Evolutionary conservation across 345 rosid genomes (phyloP).

Genomic region (Brassica carinata): DNA sequence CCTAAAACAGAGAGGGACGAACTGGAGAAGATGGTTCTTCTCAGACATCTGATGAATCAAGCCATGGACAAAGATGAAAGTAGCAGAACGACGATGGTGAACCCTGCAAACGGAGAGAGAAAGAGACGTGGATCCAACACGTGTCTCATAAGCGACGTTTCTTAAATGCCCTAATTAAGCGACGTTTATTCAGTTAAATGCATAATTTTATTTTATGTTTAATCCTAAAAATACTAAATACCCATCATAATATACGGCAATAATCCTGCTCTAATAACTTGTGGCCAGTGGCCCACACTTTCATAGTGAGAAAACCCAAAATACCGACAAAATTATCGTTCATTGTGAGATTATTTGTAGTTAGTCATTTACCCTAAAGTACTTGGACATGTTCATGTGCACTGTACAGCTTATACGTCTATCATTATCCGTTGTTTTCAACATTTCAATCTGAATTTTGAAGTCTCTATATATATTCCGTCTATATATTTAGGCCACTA

Average conservation of each 20-base stretch:
- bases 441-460: not conserved
- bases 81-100: not conserved
- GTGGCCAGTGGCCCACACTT: not conserved
- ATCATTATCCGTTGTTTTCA: not conserved
- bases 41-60: constrained; percentile 39
- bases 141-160: no score
- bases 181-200: no score
- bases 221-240: no score
- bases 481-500: not conserved
- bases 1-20: not conserved
- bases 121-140: no score
- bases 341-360: not conserved
- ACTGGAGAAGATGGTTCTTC: constrained; percentile 34
- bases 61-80: constrained; percentile 42
- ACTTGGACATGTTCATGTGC: not conserved
- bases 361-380: not conserved
- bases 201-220: no score
- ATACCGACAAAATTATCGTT: not conserved
- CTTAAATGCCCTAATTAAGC: no score
- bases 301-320: not conserved
- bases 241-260: no score
- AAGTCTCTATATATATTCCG: not conserved
- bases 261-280: not conserved
- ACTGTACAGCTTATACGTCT: not conserved
- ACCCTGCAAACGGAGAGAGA: no score